Conservation (phyloP, 2,329 filamentous ascomycete genomes). For the Talaromyces sp. region DNA sequence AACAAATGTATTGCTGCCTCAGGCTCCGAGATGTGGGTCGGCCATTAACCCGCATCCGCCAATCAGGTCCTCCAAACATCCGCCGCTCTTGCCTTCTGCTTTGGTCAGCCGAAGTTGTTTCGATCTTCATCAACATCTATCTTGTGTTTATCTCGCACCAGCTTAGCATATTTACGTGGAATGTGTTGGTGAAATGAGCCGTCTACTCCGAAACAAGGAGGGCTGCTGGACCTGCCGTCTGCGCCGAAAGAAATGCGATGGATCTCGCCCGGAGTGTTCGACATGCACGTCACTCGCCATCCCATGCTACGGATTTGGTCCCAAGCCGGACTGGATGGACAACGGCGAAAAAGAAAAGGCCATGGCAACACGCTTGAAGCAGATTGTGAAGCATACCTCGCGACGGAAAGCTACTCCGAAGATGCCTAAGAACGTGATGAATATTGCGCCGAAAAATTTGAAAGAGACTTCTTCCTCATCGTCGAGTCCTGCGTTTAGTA, state of each 20-base stretch:
- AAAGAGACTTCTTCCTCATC: neutral
- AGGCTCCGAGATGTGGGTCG: neutral
- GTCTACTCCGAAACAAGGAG: neutral
- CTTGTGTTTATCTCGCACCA: neutral
- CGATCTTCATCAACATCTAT: neutral
- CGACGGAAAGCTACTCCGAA: neutral
- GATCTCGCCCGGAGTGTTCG: slow-evolving; percentile 57
- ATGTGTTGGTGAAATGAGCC: neutral
- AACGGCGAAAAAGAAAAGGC: slow-evolving; percentile 8
- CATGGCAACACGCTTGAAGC: neutral
- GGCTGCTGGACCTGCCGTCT: slow-evolving; percentile 65
- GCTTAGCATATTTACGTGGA: neutral
- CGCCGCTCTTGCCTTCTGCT: neutral
- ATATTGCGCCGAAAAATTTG: neutral
- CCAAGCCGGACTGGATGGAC: slow-evolving; percentile 22
- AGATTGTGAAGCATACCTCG: slow-evolving; percentile 3
- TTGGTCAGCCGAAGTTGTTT: neutral
- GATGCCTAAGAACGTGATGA: neutral
- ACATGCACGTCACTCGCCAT: slow-evolving; percentile 45
- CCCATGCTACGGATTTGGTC: slow-evolving; percentile 20
- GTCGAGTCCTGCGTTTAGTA: neutral
- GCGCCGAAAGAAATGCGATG: slow-evolving; percentile 66
- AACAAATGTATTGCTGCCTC: neutral
- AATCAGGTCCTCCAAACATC: neutral
- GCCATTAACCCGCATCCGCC: neutral